Evolutionary conservation across 1,284 basidiomycete genomes (phyloP), one percentile per base, ranked within the genome.

Genomic region (Sporisorium reilianum): DNA sequence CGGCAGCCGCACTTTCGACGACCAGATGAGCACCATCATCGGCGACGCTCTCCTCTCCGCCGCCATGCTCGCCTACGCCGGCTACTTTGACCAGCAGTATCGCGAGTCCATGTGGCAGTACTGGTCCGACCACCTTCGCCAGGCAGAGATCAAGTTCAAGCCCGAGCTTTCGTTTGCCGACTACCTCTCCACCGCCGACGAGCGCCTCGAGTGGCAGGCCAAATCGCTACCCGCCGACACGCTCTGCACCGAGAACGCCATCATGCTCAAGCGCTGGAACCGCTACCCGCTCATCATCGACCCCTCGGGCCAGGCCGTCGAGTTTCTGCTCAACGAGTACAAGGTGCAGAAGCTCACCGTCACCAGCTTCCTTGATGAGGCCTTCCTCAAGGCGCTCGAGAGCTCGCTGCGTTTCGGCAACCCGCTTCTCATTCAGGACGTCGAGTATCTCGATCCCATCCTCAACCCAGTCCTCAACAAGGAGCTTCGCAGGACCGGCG

Each of bases 351-450:
- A 99, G 88, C 95, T 99, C 81, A 95, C 95, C 0, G 92, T 97
- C 68, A 98, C 97, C 0, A 97, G 95, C 82, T 99, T 99, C 91
- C 88, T 98, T 64, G 97, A 99, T 84, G 95, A 97, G 84, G 93
- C 97, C 0, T 99, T 99, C 91, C 89, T 98, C 80, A 99, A 99
- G 86, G 95, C 97, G 45, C 88, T 99, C 73, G 97, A 99, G 86
- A 95, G 93, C 80, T 97, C 97, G n/a, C 89, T 99, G 64, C 95
- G 97, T 46, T 99, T 99, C 85, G 97, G 97, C 44, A 98, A 97
- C 77, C 95, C 97, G 0, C 88, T 99, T 3, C 89, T 99, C 56
- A 97, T 99, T 66, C 94, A 98, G 82, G 96, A 99, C 75, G 97
- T 98, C 42, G 97, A 99, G 84, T 93, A 96, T 79, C 89, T 99